Evolutionary conservation across 495 filamentous ascomycete species (phyloP).

Genomic region (Daldinia bambusicola): DNA sequence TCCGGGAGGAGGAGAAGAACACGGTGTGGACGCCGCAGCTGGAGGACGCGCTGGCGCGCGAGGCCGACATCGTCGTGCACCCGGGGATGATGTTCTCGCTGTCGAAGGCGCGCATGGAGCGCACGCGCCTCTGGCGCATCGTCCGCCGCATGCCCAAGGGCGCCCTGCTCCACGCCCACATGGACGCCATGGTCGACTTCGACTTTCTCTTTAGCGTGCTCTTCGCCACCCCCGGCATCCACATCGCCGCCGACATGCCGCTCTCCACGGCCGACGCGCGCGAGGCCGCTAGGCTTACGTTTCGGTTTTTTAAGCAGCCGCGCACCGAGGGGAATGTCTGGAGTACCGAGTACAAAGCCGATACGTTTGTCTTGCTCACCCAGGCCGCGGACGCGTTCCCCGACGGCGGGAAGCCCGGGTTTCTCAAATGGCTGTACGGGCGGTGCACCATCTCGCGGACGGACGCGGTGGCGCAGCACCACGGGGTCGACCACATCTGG

Average conservation of each 20-base stretch:
- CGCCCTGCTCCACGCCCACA: slow-evolving; percentile 84
- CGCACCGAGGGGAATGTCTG: slow-evolving; percentile 64
- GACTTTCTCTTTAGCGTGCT: slow-evolving; percentile 78
- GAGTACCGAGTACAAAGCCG: slow-evolving; percentile 66
- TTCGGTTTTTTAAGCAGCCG: slow-evolving; percentile 60
- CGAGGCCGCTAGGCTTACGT: slow-evolving; percentile 60
- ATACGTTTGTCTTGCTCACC: slow-evolving; percentile 66
- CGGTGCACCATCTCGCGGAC: slow-evolving; percentile 74
- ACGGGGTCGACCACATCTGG: slow-evolving; percentile 85
- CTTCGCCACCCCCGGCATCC: slow-evolving; percentile 78
- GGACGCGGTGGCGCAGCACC: slow-evolving; percentile 80
- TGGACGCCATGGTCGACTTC: slow-evolving; percentile 89
- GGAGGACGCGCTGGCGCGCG: slow-evolving; percentile 69
- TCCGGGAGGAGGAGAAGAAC: slow-evolving; percentile 77
- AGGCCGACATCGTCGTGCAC: slow-evolving; percentile 66
- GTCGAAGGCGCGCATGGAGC: slow-evolving; percentile 81
- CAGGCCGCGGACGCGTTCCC: slow-evolving; percentile 79
- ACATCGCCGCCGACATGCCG: slow-evolving; percentile 67
- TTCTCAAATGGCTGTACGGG: slow-evolving; percentile 79
- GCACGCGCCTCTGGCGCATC: slow-evolving; percentile 85
- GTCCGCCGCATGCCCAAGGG: slow-evolving; percentile 91
- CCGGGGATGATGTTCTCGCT: slow-evolving; percentile 91
- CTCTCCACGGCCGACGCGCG: slow-evolving; percentile 60
- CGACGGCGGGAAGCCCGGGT: slow-evolving; percentile 71
- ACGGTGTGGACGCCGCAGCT: slow-evolving; percentile 76